Percentiles rank a stretch among this genome's conserved stretches.
phyloP scores from a whole-genome alignment of 257 asterid genomes.

The Linaria vulgaris region DNA sequence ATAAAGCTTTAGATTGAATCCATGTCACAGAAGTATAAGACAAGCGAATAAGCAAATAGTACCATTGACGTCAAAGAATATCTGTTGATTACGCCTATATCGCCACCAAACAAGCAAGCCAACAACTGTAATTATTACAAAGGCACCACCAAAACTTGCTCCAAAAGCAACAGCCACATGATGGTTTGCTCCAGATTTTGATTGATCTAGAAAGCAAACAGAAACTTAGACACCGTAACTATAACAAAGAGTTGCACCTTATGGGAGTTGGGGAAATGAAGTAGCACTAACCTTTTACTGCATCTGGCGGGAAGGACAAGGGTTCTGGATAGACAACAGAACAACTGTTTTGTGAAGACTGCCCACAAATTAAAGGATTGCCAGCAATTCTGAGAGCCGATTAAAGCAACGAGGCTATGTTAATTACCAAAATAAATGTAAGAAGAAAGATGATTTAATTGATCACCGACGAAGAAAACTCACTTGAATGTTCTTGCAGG shows the following conservation, averaged over 20 bases:
- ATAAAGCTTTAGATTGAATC: no score
- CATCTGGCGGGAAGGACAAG: slow-evolving; percentile 68
- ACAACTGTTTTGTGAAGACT: slow-evolving; percentile 62
- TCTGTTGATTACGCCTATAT: slow-evolving; percentile 79
- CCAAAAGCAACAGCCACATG: slow-evolving; percentile 68
- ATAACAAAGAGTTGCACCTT: neutral
- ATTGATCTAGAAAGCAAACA: slow-evolving; percentile 45
- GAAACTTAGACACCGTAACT: neutral
- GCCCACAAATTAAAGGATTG: slow-evolving; percentile 83
- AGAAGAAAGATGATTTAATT: neutral
- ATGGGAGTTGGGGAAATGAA: neutral
- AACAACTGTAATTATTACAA: slow-evolving; percentile 36
- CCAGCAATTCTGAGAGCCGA: slow-evolving; percentile 63
- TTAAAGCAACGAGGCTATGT: slow-evolving; percentile 23
- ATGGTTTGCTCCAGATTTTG: slow-evolving; percentile 50
- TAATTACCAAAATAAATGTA: slow-evolving; percentile 1
- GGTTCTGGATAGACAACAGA: slow-evolving; percentile 80
- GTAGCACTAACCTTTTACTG: slow-evolving; percentile 45
- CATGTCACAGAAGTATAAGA: neutral
- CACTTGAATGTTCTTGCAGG: slow-evolving; percentile 89
- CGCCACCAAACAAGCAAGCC: slow-evolving; percentile 81
- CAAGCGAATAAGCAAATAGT: neutral
- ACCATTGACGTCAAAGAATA: slow-evolving; percentile 94
- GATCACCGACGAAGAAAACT: slow-evolving; percentile 23
- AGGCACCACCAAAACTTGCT: slow-evolving; percentile 65